Evolutionary conservation across 306 rosid genomes (phyloP), one percentile per base, ranked within the genome.

Genomic region (Comarum palustre): DNA sequence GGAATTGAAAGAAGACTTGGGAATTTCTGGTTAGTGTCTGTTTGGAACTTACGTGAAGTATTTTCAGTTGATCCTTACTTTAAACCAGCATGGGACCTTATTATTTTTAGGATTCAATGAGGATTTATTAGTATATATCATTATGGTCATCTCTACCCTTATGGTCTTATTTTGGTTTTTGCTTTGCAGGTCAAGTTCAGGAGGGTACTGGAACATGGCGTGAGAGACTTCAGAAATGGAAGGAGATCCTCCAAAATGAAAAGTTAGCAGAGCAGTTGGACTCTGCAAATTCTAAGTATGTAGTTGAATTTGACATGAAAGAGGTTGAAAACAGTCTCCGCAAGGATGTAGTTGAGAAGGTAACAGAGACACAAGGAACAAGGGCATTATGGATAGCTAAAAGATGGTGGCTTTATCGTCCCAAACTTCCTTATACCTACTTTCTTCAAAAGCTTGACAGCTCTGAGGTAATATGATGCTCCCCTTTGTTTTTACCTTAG

Each of bases 331-430:
- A 84, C 46, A 94, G 96, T 86, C 96, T 94, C 73, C 97, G 89
- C 67, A 89, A 89, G 82, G 95, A 91, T 76, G 89, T 89, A 72
- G 91, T 82, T 78, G 96, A 86, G 74, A 94, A 85, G 76, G 79
- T 65, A 41, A 70, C 88, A 20, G 77, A 82, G 61, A 75, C 91
- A 38, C 89, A 77, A 69, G 96, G 96, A 84, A 80, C 88, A 69
- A 89, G 96, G 82, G 92, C 83, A 8, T 73, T 89, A 27, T 94
- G 98, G 98, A 89, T 91, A 77, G 80, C 96, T 54, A 91, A 94
- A 89, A 86, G 98, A 88, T 94, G 98, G 98, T 94, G 97, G 98
- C 80, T 72, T 25, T 91, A 91, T 88, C 96, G 98, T 72, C 98
- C 97, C 54, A 87, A 80, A 85, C 95, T 89, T 84, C 96, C 96